Conservation (phyloP, 805 yeast genomes). For the Zygoascus flipseniorum region DNA sequence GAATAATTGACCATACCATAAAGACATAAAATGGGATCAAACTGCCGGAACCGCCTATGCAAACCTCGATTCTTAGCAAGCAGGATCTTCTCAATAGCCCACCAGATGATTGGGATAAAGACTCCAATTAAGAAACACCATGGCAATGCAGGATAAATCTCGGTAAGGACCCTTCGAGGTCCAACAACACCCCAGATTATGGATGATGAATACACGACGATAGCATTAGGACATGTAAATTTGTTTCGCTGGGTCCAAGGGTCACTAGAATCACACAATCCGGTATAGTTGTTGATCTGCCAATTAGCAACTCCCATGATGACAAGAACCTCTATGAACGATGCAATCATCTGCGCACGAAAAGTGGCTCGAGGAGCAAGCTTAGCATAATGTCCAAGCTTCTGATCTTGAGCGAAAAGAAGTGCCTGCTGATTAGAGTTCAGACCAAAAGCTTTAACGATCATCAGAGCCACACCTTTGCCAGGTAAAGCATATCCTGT, state of each 20-base stretch:
- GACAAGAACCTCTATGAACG: slow-evolving; percentile 31
- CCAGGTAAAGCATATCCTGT: slow-evolving; percentile 63
- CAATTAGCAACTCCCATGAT: slow-evolving; percentile 26
- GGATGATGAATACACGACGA: slow-evolving; percentile 44
- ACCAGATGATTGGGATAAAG: not conserved
- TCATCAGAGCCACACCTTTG: slow-evolving; percentile 44
- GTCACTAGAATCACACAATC: slow-evolving; percentile 34
- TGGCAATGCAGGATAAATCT: slow-evolving; percentile 46
- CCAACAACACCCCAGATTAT: slow-evolving; percentile 38
- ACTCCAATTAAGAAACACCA: slow-evolving; percentile 57
- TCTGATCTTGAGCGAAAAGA: slow-evolving; percentile 47
- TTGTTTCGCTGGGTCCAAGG: slow-evolving; percentile 20
- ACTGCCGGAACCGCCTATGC: not conserved
- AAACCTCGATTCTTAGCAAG: not conserved
- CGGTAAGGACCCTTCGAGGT: slow-evolving; percentile 38
- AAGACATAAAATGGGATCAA: slow-evolving; percentile 8
- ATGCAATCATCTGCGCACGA: slow-evolving; percentile 33
- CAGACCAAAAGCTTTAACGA: slow-evolving; percentile 36
- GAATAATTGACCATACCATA: slow-evolving; percentile 1
- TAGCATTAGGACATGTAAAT: slow-evolving; percentile 31
- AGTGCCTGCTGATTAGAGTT: slow-evolving; percentile 54
- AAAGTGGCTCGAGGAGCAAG: slow-evolving; percentile 36
- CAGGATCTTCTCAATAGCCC: not conserved
- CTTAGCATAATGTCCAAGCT: slow-evolving; percentile 38
- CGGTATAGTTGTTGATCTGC: slow-evolving; percentile 27